phyloP scores from a whole-genome alignment of 1,284 basidiomycete species.

The Puccinia novopanici region DNA sequence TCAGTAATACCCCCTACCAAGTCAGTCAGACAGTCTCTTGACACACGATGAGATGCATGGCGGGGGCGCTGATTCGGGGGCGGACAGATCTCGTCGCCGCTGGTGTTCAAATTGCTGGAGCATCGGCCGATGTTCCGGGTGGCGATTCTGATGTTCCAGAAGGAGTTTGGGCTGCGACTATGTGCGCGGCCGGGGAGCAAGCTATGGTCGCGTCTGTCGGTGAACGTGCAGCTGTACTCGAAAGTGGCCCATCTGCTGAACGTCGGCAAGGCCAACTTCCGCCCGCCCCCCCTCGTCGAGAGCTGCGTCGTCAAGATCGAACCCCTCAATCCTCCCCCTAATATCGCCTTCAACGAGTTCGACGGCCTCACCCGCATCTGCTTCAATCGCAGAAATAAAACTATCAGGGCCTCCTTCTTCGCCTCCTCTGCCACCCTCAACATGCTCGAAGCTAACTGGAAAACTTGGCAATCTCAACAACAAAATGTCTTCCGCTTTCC shows the following conservation, averaged over 20 bases:
- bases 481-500: conserved; percentile 53
- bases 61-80: no score
- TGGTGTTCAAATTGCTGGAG: conserved; percentile 94
- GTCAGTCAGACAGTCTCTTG: conserved; percentile 55
- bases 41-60: conserved; percentile 44
- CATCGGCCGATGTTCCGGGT: conserved; percentile 90
- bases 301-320: conserved; percentile 86
- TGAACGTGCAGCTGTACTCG: conserved; percentile 93
- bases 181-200: conserved; percentile 81
- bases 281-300: conserved; percentile 93
- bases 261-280: conserved; percentile 92
- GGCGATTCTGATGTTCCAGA: conserved; percentile 98
- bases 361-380: conserved; percentile 89
- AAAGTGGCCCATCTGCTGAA: conserved; percentile 97
- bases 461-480: conserved; percentile 86
- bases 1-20: conserved; percentile 98
- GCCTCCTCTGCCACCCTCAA: conserved; percentile 89
- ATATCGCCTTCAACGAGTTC: conserved; percentile 94
- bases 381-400: conserved; percentile 89
- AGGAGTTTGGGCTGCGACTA: conserved; percentile 92
- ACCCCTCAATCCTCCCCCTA: conserved; percentile 91
- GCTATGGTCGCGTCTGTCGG: conserved; percentile 89
- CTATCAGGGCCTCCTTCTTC: conserved; percentile 74
- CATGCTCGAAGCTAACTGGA: conserved; percentile 90
- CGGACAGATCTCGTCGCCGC: conserved; percentile 82